Base-by-base conservation (phyloP, 179 eudicot genomes). In the Silene vulgaris region DNA sequence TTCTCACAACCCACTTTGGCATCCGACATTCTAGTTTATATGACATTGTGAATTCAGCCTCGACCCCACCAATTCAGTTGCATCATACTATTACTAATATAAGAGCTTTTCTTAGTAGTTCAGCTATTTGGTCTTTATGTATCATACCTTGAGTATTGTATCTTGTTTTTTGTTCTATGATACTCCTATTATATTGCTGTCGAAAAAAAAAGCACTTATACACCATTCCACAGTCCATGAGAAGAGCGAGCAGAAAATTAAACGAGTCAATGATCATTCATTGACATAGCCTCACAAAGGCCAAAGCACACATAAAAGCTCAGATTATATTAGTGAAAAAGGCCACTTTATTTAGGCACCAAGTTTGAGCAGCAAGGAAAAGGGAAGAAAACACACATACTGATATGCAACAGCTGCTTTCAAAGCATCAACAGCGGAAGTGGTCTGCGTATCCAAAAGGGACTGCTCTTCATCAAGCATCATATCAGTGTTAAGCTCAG, bases 391-490 rank as follows among this genome's bases (percentile, higher is more conserved):
- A 57, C 0, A 77, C 23, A 81, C 98, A 77, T 85, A 96, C 99
- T 86, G 89, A 82, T 82, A 85, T 11, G 83, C 69, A 74, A 88
- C 26, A 20, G 90, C 86, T 73, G 78, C 68, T 79, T 96, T 93
- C 79, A 96, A 75, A 75, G 88, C 88, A 50, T 93, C 96, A 73
- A 91, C 97, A 17, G 98, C 93, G n/a, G 88, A 74, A 73, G 85
- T 65, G 72, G 98, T 88, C 82, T 90, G 97, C 63, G 81, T 85
- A 81, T 90, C 96, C 75, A 96, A 63, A 61, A 89, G 82, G 12
- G 93, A 84, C 73, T 91, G 93, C 75, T 91, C 96, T 82, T 87
- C 91, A 40, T 93, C 96, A 69, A 83, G 88, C 83, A 89, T 84
- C 96, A 95, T 89, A 35, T 89, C 88, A 77, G 57, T 84, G 57